These are phyloP conservation scores for Oryza glaberrima DNA, from an alignment of 176 grass and related monocot species.

Conservation along the genomic window DNA sequence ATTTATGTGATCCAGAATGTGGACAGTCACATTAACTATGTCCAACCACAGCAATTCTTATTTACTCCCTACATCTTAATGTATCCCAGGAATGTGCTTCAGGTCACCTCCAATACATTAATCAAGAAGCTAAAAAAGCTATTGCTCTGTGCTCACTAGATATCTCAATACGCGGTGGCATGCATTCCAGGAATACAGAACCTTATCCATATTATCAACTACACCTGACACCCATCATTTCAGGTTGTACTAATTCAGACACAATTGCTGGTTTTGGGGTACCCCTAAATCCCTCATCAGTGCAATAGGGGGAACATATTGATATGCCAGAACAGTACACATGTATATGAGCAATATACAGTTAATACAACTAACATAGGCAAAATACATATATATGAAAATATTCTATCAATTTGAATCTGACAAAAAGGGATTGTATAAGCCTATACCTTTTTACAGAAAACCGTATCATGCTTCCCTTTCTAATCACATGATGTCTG, in stretches of 20 bases:
- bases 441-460: constrained; percentile 78
- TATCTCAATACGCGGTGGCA: background rate
- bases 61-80: background rate
- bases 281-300: background rate
- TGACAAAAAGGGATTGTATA: constrained; percentile 13
- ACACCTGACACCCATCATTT: constrained; percentile 7
- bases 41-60: constrained; percentile 22
- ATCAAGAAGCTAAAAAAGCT: background rate
- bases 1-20: constrained; percentile 14
- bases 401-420: constrained; percentile 28
- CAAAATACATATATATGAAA: constrained; percentile 13
- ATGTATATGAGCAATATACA: constrained; percentile 26
- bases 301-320: background rate
- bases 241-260: background rate
- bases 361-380: background rate
- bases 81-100: background rate
- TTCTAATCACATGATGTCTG: constrained; percentile 62
- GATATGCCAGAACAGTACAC: background rate
- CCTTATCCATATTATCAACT: background rate
- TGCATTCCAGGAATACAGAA: constrained; percentile 8
- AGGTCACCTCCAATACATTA: constrained; percentile 4
- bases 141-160: background rate
- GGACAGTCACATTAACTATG: background rate
- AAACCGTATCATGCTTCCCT: constrained; percentile 86
- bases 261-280: constrained; percentile 5